Percentiles rank a stretch among this genome's conserved stretches.
Evolutionary conservation across 1,139 yeast genomes (phyloP).

Genomic region (Candida sp.): DNA sequence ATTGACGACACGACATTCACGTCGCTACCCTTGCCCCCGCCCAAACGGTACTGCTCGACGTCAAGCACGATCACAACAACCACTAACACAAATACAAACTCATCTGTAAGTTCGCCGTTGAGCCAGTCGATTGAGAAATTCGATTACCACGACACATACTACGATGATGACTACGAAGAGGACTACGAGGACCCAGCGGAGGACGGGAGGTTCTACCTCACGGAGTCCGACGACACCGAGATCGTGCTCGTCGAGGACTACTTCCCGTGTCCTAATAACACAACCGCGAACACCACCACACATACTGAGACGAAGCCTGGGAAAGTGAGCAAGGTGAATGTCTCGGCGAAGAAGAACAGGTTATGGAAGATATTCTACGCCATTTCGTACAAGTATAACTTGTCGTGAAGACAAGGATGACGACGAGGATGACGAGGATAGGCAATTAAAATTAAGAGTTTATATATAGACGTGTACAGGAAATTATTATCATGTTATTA

Average conservation of each 20-base stretch:
- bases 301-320: background rate
- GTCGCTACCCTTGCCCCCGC: constrained; percentile 70
- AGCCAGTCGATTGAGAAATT: constrained; percentile 1
- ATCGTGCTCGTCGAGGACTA: constrained; percentile 58
- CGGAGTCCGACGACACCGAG: constrained; percentile 11
- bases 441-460: no score
- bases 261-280: constrained; percentile 22
- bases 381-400: constrained; percentile 7
- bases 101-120: background rate
- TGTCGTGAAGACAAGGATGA: background rate
- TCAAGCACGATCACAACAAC: constrained; percentile 1
- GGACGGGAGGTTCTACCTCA: constrained; percentile 6
- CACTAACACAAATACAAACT: background rate
- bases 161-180: constrained; percentile 11
- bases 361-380: constrained; percentile 9
- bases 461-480: no score
- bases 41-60: constrained; percentile 19
- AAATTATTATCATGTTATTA: no score
- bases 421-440: no score
- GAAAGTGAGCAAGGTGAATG: background rate
- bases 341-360: constrained; percentile 1
- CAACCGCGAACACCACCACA: background rate
- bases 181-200: constrained; percentile 17
- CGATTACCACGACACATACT: background rate
- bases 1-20: constrained; percentile 66